Evolutionary conservation across 208 protist species (phyloP).

Genomic region (Herpetomonas samuelpessoai): DNA sequence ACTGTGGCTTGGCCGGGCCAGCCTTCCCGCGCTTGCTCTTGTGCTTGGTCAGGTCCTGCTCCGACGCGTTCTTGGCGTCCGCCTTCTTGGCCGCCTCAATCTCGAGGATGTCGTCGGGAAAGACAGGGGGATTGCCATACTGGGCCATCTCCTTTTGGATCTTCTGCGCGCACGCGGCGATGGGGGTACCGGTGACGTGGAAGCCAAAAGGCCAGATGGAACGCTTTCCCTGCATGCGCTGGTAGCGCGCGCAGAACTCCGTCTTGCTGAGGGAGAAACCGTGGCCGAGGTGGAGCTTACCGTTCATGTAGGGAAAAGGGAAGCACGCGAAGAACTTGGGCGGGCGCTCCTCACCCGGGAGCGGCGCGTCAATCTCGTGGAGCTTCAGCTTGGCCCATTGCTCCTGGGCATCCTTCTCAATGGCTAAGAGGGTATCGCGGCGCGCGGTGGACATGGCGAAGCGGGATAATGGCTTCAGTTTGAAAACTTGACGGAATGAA

Average conservation of each 20-base stretch:
- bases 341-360: conserved; percentile 30
- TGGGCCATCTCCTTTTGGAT: conserved; percentile 87
- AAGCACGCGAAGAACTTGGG: conserved; percentile 99
- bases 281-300: conserved; percentile 99
- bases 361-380: conserved; percentile 64
- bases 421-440: conserved; percentile 67
- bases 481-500: conserved; percentile 8
- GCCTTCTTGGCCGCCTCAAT: conserved; percentile 32
- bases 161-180: conserved; percentile 99
- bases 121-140: conserved; percentile 90
- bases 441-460: conserved; percentile 70
- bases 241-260: conserved; percentile 98
- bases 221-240: conserved; percentile 96
- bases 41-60: conserved; percentile 46
- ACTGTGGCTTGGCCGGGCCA: conserved; percentile 92
- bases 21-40: conserved; percentile 91
- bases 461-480: conserved; percentile 6
- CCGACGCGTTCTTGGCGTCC: conserved; percentile 7
- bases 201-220: conserved; percentile 99
- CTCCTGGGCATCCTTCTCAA: conserved; percentile 65
- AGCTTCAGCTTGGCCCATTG: conserved; percentile 61
- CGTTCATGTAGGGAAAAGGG: conserved; percentile 99
- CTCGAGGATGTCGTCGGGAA: conserved; percentile 59
- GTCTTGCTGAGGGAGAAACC: conserved; percentile 99
- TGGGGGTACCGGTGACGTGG: conserved; percentile 99